Conservation (phyloP, 2,329 filamentous ascomycete genomes). For the Neospermospora avenae region DNA sequence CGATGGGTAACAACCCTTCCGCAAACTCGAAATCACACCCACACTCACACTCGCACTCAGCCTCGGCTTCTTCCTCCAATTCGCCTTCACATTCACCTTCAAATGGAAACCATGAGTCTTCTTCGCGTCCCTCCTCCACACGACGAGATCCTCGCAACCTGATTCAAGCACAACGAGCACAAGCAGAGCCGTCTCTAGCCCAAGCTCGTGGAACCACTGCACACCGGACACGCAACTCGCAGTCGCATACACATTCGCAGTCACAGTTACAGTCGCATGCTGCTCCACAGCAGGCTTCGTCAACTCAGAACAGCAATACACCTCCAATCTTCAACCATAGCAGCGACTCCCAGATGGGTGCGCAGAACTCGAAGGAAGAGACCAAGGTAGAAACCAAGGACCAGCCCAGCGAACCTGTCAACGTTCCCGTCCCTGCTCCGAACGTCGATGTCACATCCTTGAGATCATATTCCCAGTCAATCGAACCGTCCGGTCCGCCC, state of each 20-base stretch:
- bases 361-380: slow-evolving; percentile 31
- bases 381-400: slow-evolving; percentile 37
- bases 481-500: slow-evolving; percentile 49
- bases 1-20: slow-evolving; percentile 47
- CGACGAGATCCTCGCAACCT: slow-evolving; percentile 47
- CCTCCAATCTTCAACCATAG: slow-evolving; percentile 20
- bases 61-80: slow-evolving; percentile 23
- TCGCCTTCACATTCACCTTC: not conserved
- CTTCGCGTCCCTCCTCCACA: slow-evolving; percentile 25
- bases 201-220: slow-evolving; percentile 44
- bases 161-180: slow-evolving; percentile 53
- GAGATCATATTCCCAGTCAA: slow-evolving; percentile 41
- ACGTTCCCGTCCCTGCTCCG: slow-evolving; percentile 40
- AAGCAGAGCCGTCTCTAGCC: slow-evolving; percentile 59
- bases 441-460: slow-evolving; percentile 28
- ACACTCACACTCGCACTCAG: slow-evolving; percentile 30
- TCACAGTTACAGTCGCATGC: slow-evolving; percentile 16
- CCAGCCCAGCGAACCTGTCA: slow-evolving; percentile 55
- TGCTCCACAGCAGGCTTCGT: slow-evolving; percentile 10
- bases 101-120: no score
- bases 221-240: slow-evolving; percentile 29
- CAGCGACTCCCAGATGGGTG: slow-evolving; percentile 25
- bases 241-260: slow-evolving; percentile 19
- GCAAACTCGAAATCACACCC: slow-evolving; percentile 37
- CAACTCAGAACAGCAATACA: slow-evolving; percentile 23